A percentile compares a stretch with the other conserved stretches of the same genome.
phyloP scores from a whole-genome alignment of 306 rosid genomes.

The Fagus sylvatica region DNA sequence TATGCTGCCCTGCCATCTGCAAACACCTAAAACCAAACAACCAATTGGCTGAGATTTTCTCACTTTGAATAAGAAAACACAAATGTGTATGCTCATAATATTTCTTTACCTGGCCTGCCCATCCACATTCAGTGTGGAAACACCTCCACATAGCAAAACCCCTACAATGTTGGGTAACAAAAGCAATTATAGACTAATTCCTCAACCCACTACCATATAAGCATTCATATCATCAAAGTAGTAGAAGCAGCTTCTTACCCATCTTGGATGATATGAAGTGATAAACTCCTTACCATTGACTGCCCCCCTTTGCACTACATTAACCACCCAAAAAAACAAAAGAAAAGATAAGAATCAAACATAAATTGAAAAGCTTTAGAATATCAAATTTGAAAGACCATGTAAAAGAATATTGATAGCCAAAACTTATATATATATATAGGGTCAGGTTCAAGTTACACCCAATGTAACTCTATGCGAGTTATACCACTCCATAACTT shows the following conservation, averaged over 20 bases:
- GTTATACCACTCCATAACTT: no score
- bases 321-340: not conserved
- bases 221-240: constrained; percentile 1
- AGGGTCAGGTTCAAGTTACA: no score
- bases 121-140: constrained; percentile 64
- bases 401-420: not conserved
- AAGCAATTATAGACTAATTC: constrained; percentile 6
- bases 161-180: constrained; percentile 41
- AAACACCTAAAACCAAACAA: constrained; percentile 51
- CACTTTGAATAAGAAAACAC: constrained; percentile 16
- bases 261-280: constrained; percentile 68
- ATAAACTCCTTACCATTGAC: constrained; percentile 77
- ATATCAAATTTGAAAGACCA: constrained; percentile 8
- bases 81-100: constrained; percentile 4
- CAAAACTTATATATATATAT: not conserved
- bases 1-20: constrained; percentile 48
- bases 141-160: constrained; percentile 95
- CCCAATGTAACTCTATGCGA: no score
- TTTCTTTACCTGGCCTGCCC: constrained; percentile 76
- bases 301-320: constrained; percentile 82
- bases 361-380: not conserved
- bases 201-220: constrained; percentile 19
- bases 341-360: constrained; percentile 25
- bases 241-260: constrained; percentile 49
- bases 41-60: constrained; percentile 20